These are phyloP conservation scores for Eragrostis curvula DNA, from an alignment of 176 grass and related monocot genomes.

Conservation along the genomic window DNA sequence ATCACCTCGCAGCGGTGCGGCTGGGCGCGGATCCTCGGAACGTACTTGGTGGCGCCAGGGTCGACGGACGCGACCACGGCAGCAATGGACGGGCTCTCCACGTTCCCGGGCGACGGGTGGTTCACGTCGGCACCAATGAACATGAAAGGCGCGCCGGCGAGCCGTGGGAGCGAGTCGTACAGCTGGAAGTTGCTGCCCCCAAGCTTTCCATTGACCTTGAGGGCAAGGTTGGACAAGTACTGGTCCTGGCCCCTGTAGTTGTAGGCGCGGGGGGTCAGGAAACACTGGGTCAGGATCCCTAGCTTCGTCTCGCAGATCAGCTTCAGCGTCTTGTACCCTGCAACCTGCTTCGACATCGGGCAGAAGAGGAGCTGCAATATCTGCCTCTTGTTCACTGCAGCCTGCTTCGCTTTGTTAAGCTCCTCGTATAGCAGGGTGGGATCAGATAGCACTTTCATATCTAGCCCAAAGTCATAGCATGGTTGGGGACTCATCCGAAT, in stretches of 20 bases:
- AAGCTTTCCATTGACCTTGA: conserved; percentile 72
- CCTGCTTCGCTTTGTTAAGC: conserved; percentile 42
- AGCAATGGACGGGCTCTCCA: conserved; percentile 59
- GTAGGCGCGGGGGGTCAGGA: conserved; percentile 43
- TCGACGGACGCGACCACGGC: conserved; percentile 58
- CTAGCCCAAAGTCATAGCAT: not conserved
- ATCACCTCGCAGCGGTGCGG: conserved; percentile 51
- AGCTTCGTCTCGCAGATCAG: conserved; percentile 61
- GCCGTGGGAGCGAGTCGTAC: conserved; percentile 41
- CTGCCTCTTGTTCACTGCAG: conserved; percentile 13
- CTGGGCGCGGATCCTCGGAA: conserved; percentile 48
- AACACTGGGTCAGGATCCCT: conserved; percentile 63
- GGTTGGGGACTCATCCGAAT: conserved; percentile 13
- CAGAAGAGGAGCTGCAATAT: conserved; percentile 60
- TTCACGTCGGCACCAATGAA: conserved; percentile 73
- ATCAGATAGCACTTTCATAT: conserved; percentile 39
- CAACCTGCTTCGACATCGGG: conserved; percentile 51
- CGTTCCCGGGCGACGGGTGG: conserved; percentile 50
- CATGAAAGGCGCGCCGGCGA: conserved; percentile 49
- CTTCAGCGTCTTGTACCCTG: conserved; percentile 65
- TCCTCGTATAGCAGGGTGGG: not conserved
- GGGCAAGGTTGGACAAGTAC: conserved; percentile 59
- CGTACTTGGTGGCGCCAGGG: conserved; percentile 49
- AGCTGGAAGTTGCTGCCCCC: conserved; percentile 64
- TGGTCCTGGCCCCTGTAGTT: conserved; percentile 38